Evolutionary conservation across 2,329 filamentous ascomycete genomes (phyloP).

Genomic region (Sporothrix luriei): DNA sequence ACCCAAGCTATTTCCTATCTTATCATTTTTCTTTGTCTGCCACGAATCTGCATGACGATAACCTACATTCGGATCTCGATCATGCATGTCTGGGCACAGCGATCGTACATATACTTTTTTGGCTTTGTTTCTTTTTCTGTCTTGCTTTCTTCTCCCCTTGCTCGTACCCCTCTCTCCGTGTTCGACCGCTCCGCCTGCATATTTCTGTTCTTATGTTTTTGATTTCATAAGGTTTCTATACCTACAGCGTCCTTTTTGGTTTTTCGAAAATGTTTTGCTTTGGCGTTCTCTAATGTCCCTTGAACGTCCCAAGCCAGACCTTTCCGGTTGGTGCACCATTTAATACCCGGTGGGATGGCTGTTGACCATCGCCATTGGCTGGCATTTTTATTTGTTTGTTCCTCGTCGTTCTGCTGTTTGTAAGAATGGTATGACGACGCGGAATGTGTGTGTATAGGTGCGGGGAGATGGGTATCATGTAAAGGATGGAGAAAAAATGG

Average conservation of each 20-base stretch:
- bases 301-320: slow-evolving; percentile 6
- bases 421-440: background rate
- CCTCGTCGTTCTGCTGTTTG: background rate
- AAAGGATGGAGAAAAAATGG: slow-evolving; percentile 12
- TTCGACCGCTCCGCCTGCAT: slow-evolving; percentile 5
- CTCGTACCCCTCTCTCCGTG: slow-evolving; percentile 16
- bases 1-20: slow-evolving; percentile 37
- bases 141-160: background rate
- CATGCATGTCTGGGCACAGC: slow-evolving; percentile 64
- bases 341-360: slow-evolving; percentile 21
- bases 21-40: slow-evolving; percentile 48
- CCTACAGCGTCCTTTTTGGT: slow-evolving; percentile 11
- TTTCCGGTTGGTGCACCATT: slow-evolving; percentile 16
- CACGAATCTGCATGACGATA: slow-evolving; percentile 63
- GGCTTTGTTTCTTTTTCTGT: slow-evolving; percentile 39
- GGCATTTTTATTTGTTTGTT: background rate
- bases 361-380: slow-evolving; percentile 2
- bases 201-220: background rate
- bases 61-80: slow-evolving; percentile 54
- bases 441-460: slow-evolving; percentile 1
- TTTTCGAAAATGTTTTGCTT: background rate
- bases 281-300: slow-evolving; percentile 22
- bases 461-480: background rate
- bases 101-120: slow-evolving; percentile 48
- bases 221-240: background rate